Evolutionary conservation across 352 stramenopile species (phyloP).

Genomic region (Blastocystis sp.): DNA sequence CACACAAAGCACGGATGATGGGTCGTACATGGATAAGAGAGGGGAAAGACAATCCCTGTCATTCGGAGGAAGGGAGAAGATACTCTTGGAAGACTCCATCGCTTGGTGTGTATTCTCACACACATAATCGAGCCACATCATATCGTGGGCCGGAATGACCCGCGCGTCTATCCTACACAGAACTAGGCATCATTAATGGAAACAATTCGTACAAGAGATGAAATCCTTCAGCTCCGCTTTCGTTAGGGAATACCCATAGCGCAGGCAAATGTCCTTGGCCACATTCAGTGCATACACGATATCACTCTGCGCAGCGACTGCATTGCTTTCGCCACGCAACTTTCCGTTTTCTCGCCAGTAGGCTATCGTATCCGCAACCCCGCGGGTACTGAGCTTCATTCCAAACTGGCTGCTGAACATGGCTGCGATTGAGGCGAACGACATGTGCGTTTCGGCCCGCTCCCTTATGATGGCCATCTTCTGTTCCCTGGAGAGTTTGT

Average conservation of each 20-base stretch:
- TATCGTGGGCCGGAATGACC: not conserved
- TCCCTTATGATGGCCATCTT: constrained; percentile 25
- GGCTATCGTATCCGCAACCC: constrained; percentile 31
- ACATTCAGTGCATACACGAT: not conserved
- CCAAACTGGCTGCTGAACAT: not conserved
- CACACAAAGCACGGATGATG: not conserved
- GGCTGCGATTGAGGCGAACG: constrained; percentile 11
- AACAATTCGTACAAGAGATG: not conserved
- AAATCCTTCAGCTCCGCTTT: not conserved
- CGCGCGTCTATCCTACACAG: not conserved
- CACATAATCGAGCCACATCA: not conserved
- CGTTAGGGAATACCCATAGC: not conserved
- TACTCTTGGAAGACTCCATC: not conserved
- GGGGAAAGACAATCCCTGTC: not conserved
- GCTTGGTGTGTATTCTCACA: not conserved
- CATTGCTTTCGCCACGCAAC: constrained; percentile 20
- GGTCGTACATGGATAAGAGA: not conserved
- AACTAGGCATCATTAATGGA: not conserved
- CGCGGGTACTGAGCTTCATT: constrained; percentile 45
- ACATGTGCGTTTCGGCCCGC: constrained; percentile 10
- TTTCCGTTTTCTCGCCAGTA: constrained; percentile 42
- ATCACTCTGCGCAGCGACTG: not conserved
- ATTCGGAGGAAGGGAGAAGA: not conserved
- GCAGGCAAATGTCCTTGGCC: not conserved
- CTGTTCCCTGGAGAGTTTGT: constrained; percentile 42